Conservation (phyloP, 2,329 filamentous ascomycete species). For the Hypoxylon sp. region DNA sequence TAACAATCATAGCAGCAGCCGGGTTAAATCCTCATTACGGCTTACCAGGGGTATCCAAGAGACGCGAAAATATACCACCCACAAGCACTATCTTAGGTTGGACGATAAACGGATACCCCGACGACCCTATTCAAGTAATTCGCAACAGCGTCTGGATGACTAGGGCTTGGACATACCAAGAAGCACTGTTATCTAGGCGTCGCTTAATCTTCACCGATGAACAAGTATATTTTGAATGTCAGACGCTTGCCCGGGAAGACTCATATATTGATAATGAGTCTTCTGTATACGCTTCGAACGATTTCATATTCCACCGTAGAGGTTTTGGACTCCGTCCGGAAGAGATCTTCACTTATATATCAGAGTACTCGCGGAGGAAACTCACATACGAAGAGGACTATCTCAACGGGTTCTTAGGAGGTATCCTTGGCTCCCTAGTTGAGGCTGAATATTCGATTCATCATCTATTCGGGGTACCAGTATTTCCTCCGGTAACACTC, state of each 20-base stretch:
- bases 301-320: background rate
- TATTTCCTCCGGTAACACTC: background rate
- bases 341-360: constrained; percentile 1
- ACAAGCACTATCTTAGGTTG: background rate
- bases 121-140: background rate
- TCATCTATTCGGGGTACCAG: background rate
- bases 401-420: background rate
- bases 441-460: background rate
- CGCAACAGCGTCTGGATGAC: constrained; percentile 10
- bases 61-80: background rate
- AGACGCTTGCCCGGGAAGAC: background rate
- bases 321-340: too few species aligned
- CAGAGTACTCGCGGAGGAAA: background rate
- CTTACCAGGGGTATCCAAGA: constrained; percentile 6
- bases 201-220: constrained; percentile 16
- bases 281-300: too few species aligned
- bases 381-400: background rate
- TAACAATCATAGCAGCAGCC: constrained; percentile 20
- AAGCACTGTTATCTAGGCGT: constrained; percentile 9
- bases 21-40: constrained; percentile 7
- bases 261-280: background rate
- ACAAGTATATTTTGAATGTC: constrained; percentile 18
- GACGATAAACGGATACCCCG: background rate
- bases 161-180: constrained; percentile 28
- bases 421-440: background rate